Evolutionary conservation across 2,329 filamentous ascomycete species (phyloP), one percentile per base, ranked within the genome.

Genomic region (Fusarium irregulare): DNA sequence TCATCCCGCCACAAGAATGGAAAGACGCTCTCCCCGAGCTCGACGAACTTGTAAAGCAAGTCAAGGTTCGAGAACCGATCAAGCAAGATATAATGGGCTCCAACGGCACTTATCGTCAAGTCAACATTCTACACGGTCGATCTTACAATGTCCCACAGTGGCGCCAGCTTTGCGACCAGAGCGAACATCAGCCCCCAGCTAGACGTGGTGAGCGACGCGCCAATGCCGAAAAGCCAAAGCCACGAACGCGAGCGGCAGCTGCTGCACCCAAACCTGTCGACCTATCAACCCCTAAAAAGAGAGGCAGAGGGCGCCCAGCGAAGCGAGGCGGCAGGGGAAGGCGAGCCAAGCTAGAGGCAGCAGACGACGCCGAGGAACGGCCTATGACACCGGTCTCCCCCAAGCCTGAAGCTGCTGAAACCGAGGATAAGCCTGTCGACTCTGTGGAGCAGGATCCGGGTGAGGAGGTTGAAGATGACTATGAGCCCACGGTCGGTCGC

Each of bases 61-160:
- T 99, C 79, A 91, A 91, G 77, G 94, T 99, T 76, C 95, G 95
- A 80, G 97, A 99, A 72, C 96, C 96, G 6, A 98, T 99, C 78
- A 97, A 94, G 77, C 96, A 99, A 80, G 96, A 99, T 76, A 99
- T 99, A 75, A 95, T 97, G 85, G 96, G 96, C 44, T 93, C 93
- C 54, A 93, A 95, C 77, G 97, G 96, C 60, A 97, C 93, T 60
- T 99, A 98, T 78, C 95, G 95, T 37, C 96, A 99, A 80, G 93
- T 96, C 76, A 99, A 99, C 78, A 94, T 99, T 64, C 91, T 98
- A 76, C 97, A 98, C 81, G 93, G 97, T 78, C 89, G 96, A 78
- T 94, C 94, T 16, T 99, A 99, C 83, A 99, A 98, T 74, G 85
- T 99, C 7, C 95, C 95, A 1, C 94, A 99, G 80, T 99, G 96